Conservation (phyloP, 805 yeast genomes). For the Myxozyma mucilagina region DNA sequence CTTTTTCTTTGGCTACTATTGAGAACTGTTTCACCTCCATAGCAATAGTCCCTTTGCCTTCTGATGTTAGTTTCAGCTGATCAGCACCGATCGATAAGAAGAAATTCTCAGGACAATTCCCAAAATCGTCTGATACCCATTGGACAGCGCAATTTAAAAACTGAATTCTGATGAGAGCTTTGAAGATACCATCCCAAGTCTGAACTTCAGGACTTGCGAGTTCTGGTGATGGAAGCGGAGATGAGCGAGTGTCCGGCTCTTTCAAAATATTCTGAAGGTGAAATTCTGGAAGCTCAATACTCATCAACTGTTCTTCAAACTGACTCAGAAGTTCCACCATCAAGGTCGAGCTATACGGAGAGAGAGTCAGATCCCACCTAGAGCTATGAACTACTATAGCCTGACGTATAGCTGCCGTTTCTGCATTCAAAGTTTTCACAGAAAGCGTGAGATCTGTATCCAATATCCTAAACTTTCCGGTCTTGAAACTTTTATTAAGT, state of each 20-base stretch:
- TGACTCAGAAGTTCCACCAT: conserved; percentile 27
- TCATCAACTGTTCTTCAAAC: conserved; percentile 23
- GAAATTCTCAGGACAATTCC: neutral
- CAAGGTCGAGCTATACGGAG: conserved; percentile 26
- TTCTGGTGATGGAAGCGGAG: neutral
- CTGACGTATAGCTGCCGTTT: neutral
- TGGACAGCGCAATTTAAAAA: conserved; percentile 3
- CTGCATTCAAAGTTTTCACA: conserved; percentile 11
- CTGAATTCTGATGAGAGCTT: conserved; percentile 15
- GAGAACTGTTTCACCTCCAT: conserved; percentile 14
- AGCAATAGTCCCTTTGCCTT: conserved; percentile 19
- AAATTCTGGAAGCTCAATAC: conserved; percentile 23
- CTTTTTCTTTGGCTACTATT: neutral
- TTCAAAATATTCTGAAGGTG: conserved; percentile 8
- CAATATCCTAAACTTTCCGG: conserved; percentile 15
- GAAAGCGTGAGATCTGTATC: conserved; percentile 21
- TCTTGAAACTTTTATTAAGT: conserved; percentile 11
- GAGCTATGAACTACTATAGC: conserved; percentile 19
- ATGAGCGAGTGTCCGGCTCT: neutral
- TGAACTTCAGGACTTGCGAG: neutral
- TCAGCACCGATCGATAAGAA: conserved; percentile 10
- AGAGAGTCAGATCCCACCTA: conserved; percentile 1
- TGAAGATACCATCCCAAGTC: conserved; percentile 17
- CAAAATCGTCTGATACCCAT: conserved; percentile 27
- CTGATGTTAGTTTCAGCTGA: conserved; percentile 6